These are phyloP conservation scores for Rhodomyrtus psidioides DNA, from an alignment of 441 rosid genomes.

Conservation along the genomic window DNA sequence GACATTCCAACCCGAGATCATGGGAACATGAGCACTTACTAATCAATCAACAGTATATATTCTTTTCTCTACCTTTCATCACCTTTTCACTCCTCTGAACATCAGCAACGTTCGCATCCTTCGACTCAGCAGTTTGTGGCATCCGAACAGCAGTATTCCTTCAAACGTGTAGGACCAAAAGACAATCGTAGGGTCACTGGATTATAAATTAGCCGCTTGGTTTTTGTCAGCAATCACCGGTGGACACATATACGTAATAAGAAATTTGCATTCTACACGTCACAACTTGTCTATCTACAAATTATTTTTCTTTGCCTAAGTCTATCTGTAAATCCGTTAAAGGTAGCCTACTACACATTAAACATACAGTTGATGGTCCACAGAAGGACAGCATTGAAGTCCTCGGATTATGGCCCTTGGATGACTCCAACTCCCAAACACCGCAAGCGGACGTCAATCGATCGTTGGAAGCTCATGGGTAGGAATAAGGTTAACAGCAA, in stretches of 20 bases:
- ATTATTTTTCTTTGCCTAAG: neutral
- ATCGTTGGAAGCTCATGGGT: neutral
- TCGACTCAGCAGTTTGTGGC: neutral
- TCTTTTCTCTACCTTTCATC: neutral
- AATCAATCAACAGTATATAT: neutral
- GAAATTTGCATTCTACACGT: neutral
- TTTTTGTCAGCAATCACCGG: neutral
- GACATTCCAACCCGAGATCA: neutral
- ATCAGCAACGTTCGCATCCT: neutral
- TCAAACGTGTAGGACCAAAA: neutral
- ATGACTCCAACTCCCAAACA: neutral
- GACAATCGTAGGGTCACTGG: neutral
- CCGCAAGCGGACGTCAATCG: neutral
- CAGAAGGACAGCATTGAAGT: neutral
- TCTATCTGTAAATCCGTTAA: no score
- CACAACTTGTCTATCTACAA: neutral
- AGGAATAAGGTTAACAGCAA: neutral
- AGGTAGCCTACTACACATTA: neutral
- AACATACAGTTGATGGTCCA: neutral
- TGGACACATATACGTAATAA: neutral
- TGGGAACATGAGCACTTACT: neutral
- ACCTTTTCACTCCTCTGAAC: neutral
- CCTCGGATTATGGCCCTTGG: neutral
- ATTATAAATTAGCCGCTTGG: neutral
- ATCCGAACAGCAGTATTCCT: neutral